Percentiles rank a stretch among this genome's conserved stretches.
Conservation (phyloP, 2,329 filamentous ascomycete genomes). For the Diaporthe ilicicola region DNA sequence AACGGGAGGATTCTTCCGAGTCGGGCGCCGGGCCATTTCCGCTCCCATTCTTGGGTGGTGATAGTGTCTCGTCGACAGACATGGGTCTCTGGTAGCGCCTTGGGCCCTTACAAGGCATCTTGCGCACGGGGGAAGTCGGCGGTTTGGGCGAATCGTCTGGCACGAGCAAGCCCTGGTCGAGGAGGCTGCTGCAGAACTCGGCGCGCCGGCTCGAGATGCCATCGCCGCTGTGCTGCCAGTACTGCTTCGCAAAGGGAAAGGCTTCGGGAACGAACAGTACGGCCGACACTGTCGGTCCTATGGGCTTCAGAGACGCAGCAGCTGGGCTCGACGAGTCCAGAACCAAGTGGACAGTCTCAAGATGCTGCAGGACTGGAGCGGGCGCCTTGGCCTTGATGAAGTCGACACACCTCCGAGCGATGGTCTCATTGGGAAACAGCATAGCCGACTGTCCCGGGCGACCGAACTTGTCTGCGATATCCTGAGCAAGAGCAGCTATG, state of each 20-base stretch:
- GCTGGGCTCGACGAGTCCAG: constrained; percentile 64
- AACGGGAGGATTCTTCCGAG: constrained; percentile 75
- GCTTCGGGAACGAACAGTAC: constrained; percentile 75
- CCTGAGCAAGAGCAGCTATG: constrained; percentile 76
- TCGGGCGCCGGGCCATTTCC: constrained; percentile 44
- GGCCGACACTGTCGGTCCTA: constrained; percentile 70
- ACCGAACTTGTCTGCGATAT: constrained; percentile 73
- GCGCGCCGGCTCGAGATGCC: constrained; percentile 90
- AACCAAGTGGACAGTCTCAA: constrained; percentile 69
- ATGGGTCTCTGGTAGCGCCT: constrained; percentile 76
- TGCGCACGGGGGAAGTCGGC: constrained; percentile 36
- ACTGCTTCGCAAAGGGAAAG: constrained; percentile 83
- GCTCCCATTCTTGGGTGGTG: constrained; percentile 33
- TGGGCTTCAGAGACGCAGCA: constrained; percentile 59
- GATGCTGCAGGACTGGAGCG: constrained; percentile 54
- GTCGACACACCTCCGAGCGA: constrained; percentile 76
- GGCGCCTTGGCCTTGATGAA: constrained; percentile 74
- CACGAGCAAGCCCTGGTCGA: constrained; percentile 71
- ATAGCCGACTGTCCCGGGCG: constrained; percentile 73
- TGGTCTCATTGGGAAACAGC: constrained; percentile 78
- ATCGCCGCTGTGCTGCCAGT: constrained; percentile 97
- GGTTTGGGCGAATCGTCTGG: constrained; percentile 39
- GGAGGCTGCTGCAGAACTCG: constrained; percentile 83
- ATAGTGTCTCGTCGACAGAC: constrained; percentile 47
- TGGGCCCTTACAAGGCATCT: constrained; percentile 72